Evolutionary conservation across 345 rosid species (phyloP).

Genomic region (Sisymbrium altissimum): DNA sequence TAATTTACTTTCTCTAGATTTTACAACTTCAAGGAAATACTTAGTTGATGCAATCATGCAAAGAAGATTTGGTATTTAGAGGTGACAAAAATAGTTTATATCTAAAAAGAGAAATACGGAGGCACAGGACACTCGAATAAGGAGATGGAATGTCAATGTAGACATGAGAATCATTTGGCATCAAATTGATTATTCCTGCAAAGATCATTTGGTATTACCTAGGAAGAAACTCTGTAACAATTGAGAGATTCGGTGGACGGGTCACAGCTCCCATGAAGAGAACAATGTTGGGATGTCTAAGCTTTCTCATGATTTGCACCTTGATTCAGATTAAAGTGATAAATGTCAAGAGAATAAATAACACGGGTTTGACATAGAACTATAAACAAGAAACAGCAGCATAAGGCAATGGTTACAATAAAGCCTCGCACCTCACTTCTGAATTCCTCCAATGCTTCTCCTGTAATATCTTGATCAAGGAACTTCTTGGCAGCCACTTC

Average conservation of each 20-base stretch:
- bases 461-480: constrained; percentile 77
- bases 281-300: constrained; percentile 96
- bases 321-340: constrained; percentile 22
- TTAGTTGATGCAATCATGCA: constrained; percentile 8
- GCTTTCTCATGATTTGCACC: constrained; percentile 78
- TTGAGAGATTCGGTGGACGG: constrained; percentile 90
- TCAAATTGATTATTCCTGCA: neutral
- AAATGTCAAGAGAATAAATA: neutral
- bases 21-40: neutral
- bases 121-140: neutral
- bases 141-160: neutral
- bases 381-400: neutral
- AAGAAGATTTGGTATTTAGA: neutral
- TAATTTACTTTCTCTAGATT: neutral
- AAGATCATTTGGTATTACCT: constrained; percentile 50
- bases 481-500: constrained; percentile 97
- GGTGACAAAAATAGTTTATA: neutral
- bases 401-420: constrained; percentile 1
- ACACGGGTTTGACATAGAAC: neutral
- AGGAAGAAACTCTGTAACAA: constrained; percentile 91
- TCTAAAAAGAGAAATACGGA: neutral
- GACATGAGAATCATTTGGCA: constrained; percentile 3
- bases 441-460: constrained; percentile 86
- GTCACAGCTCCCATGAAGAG: constrained; percentile 99
- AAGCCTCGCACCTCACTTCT: constrained; percentile 68